A percentile compares a stretch with the other conserved stretches of the same genome.
Evolutionary conservation across 2,329 filamentous ascomycete genomes (phyloP).

Genomic region (Fusarium hostae): DNA sequence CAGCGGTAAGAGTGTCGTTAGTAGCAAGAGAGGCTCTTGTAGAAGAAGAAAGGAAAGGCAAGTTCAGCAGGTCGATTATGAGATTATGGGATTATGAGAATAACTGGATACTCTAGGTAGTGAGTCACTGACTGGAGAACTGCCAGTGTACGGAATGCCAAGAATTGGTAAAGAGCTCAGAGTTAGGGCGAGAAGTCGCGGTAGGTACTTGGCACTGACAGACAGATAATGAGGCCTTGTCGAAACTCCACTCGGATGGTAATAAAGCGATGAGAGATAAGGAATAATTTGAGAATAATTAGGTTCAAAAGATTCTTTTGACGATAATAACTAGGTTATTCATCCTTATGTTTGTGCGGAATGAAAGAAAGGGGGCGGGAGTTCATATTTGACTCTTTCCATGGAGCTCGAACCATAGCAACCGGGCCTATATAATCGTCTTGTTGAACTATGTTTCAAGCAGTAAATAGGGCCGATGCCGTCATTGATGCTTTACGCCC

Average conservation of each 20-base stretch:
- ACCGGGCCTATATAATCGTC: not conserved
- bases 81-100: not conserved
- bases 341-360: not conserved
- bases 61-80: not conserved
- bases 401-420: not conserved
- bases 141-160: not conserved
- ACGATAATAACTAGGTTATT: not conserved
- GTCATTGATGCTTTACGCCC: not conserved
- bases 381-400: not conserved
- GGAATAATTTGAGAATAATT: not conserved
- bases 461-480: not conserved
- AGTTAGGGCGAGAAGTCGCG: not conserved
- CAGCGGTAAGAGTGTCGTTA: not conserved
- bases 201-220: conserved; percentile 13
- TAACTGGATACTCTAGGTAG: not conserved
- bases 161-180: not conserved
- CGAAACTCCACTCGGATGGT: not conserved
- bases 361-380: conserved; percentile 17
- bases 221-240: not conserved
- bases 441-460: not conserved
- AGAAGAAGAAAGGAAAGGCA: not conserved
- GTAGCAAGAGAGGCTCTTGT: not conserved
- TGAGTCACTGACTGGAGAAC: not conserved
- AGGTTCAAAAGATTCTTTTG: not conserved
- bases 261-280: not conserved